Percentiles rank a stretch among this genome's conserved stretches.
Conservation (phyloP, 2,329 filamentous ascomycete genomes). For the Aspergillus glaucus region DNA sequence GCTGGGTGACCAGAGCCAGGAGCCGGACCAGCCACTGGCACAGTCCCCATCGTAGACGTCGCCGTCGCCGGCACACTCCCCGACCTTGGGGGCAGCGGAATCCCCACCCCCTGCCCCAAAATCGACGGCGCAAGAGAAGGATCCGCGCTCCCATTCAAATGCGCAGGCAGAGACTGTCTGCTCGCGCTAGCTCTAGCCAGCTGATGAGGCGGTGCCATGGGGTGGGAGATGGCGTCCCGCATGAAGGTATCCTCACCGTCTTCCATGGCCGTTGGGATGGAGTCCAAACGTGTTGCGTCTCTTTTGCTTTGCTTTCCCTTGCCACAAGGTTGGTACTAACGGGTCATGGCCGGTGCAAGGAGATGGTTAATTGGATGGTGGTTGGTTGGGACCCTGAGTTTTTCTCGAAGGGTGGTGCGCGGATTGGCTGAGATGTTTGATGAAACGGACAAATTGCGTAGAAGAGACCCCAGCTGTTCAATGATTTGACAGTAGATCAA, state of each 20-base stretch:
- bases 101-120: constrained; percentile 14
- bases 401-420: too few species aligned
- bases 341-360: constrained; percentile 11
- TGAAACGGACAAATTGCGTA: too few species aligned
- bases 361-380: too few species aligned
- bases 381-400: too few species aligned
- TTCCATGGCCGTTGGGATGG: constrained; percentile 19
- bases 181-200: constrained; percentile 10
- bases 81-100: constrained; percentile 11
- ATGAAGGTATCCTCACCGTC: constrained; percentile 37
- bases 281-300: constrained; percentile 3
- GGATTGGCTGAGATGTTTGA: too few species aligned
- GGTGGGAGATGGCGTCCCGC: constrained; percentile 23
- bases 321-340: constrained; percentile 3
- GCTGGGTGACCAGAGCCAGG: constrained; percentile 10
- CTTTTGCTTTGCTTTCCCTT: constrained; percentile 7
- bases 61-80: neutral
- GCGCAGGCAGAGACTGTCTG: constrained; percentile 9
- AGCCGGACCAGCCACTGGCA: constrained; percentile 1
- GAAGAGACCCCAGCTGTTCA: too few species aligned
- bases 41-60: neutral
- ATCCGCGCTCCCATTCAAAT: constrained; percentile 15
- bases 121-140: constrained; percentile 18
- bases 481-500: too few species aligned
- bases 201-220: constrained; percentile 12